Evolutionary conservation across 2,329 filamentous ascomycete species (phyloP).

Genomic region (Stenocarpella maydis): DNA sequence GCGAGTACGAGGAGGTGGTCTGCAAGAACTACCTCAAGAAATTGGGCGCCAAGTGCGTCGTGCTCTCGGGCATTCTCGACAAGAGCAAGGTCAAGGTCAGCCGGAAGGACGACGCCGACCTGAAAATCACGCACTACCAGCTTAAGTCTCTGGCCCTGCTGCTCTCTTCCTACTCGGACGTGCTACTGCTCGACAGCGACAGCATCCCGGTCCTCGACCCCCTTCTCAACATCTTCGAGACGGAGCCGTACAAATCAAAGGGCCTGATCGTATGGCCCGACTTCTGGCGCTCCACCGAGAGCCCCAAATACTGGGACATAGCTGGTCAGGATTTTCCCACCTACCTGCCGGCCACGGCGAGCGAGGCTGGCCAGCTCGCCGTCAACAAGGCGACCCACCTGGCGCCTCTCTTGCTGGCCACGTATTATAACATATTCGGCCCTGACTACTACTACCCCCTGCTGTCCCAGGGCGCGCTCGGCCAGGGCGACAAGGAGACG

Average conservation of each 20-base stretch:
- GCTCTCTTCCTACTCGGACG: constrained; percentile 65
- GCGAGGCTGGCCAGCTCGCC: constrained; percentile 57
- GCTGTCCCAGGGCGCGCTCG: constrained; percentile 51
- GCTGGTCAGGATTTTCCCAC: constrained; percentile 46
- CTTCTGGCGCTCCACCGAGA: constrained; percentile 55
- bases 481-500: constrained; percentile 59
- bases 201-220: constrained; percentile 55
- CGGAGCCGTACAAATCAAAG: constrained; percentile 58
- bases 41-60: constrained; percentile 45
- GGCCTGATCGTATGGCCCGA: constrained; percentile 67
- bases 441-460: constrained; percentile 59
- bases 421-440: constrained; percentile 65
- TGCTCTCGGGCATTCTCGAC: constrained; percentile 45
- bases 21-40: constrained; percentile 44
- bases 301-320: constrained; percentile 55
- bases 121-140: constrained; percentile 50
- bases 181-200: constrained; percentile 67
- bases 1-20: constrained; percentile 43
- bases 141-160: constrained; percentile 65
- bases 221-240: constrained; percentile 53
- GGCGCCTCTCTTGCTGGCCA: constrained; percentile 55
- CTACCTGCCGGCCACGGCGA: constrained; percentile 34
- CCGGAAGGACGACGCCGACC: constrained; percentile 21
- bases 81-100: constrained; percentile 39
- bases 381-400: constrained; percentile 57